A percentile compares a stretch with the other conserved stretches of the same genome.
phyloP scores from a whole-genome alignment of 106 monocot genomes.

The Alisma plantagoaquatica region DNA sequence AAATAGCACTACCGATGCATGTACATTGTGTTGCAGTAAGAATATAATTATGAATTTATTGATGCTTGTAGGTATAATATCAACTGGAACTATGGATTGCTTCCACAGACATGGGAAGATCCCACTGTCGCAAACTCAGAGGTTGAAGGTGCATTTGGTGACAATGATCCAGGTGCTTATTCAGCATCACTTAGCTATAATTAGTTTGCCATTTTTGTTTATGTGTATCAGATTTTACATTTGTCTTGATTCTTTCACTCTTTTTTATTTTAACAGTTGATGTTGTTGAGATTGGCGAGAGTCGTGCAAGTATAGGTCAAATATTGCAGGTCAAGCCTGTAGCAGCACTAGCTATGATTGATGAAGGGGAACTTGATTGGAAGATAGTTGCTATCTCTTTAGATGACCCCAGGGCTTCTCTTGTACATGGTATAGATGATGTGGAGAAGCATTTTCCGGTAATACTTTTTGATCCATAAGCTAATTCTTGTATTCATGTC shows the following conservation, averaged over 20 bases:
- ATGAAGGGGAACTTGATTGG: constrained; percentile 98
- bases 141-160: constrained; percentile 87
- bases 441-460: constrained; percentile 96
- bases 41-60: no score
- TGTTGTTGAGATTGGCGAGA: constrained; percentile 92
- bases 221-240: no score
- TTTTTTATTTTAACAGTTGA: constrained; percentile 43
- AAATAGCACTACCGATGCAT: no score
- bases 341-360: constrained; percentile 95
- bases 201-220: no score
- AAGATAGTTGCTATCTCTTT: constrained; percentile 92
- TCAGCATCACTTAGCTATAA: no score
- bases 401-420: constrained; percentile 92
- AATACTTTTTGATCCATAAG: constrained; percentile 10
- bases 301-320: constrained; percentile 65
- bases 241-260: no score
- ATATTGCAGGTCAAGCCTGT: constrained; percentile 85
- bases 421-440: constrained; percentile 83
- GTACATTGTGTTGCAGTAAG: no score
- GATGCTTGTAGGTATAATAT: constrained; percentile 87
- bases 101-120: constrained; percentile 99
- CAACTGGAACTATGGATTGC: constrained; percentile 96
- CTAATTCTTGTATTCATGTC: no score
- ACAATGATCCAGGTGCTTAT: constrained; percentile 91
- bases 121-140: constrained; percentile 69